Percentiles rank a stretch among this genome's conserved stretches.
Evolutionary conservation across 805 yeast genomes (phyloP).

Genomic region (Maudiozyma bulderi): DNA sequence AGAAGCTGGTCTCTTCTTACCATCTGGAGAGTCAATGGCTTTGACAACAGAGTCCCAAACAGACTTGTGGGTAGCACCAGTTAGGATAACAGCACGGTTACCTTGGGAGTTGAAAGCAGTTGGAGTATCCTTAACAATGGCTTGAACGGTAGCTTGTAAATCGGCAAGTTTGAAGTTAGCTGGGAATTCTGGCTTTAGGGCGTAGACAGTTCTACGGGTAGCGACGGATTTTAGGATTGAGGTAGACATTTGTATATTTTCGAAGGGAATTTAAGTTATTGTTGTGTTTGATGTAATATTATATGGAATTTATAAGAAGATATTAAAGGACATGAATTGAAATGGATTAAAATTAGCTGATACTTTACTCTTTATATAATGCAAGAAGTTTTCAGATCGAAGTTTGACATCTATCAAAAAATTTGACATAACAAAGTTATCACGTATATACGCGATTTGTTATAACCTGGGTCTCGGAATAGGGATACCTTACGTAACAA

Average conservation of each 20-base stretch:
- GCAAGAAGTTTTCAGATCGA: too few species aligned
- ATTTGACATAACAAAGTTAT: too few species aligned
- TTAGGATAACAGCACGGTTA: constrained; percentile 38
- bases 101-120: constrained; percentile 46
- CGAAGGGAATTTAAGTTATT: neutral
- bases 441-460: too few species aligned
- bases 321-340: neutral
- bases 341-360: too few species aligned
- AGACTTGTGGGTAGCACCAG: constrained; percentile 36
- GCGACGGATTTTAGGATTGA: constrained; percentile 27
- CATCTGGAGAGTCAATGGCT: constrained; percentile 31
- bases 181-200: constrained; percentile 38
- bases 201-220: constrained; percentile 41
- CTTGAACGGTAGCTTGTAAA: constrained; percentile 33
- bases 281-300: neutral
- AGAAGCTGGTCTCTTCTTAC: constrained; percentile 35
- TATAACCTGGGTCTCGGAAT: too few species aligned
- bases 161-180: constrained; percentile 32
- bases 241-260: constrained; percentile 8
- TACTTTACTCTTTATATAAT: too few species aligned
- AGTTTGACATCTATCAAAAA: too few species aligned
- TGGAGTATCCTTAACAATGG: constrained; percentile 40
- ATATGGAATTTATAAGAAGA: neutral
- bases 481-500: too few species aligned
- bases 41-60: constrained; percentile 37